phyloP scores from a whole-genome alignment of 192 early-diverging fungal genomes.

The Linnemannia zychae region DNA sequence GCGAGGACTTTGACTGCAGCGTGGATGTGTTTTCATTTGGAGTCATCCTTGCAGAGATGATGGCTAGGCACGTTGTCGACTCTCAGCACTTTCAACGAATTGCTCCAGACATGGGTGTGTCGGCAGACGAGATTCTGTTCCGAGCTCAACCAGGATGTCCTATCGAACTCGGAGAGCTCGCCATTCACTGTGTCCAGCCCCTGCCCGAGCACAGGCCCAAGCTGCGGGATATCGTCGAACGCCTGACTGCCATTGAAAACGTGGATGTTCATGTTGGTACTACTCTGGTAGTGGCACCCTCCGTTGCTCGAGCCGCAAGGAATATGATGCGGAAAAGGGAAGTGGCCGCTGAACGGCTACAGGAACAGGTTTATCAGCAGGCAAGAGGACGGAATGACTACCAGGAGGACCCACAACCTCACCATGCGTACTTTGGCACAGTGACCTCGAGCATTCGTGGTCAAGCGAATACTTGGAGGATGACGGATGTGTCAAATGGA shows the following conservation, averaged over 20 bases:
- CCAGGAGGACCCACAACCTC: neutral
- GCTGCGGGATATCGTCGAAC: slow-evolving; percentile 34
- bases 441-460: slow-evolving; percentile 22
- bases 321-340: slow-evolving; percentile 48
- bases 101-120: slow-evolving; percentile 39
- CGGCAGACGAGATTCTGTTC: slow-evolving; percentile 46
- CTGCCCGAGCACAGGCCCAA: slow-evolving; percentile 35
- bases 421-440: neutral
- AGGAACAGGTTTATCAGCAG: slow-evolving; percentile 4
- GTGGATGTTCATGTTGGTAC: slow-evolving; percentile 54
- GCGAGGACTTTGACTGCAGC: slow-evolving; percentile 55
- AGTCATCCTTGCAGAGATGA: slow-evolving; percentile 53
- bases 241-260: slow-evolving; percentile 43
- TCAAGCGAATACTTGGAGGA: slow-evolving; percentile 31
- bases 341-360: neutral
- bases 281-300: slow-evolving; percentile 42
- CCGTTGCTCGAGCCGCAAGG: slow-evolving; percentile 43
- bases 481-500: slow-evolving; percentile 27
- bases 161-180: slow-evolving; percentile 31
- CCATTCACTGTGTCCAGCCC: slow-evolving; percentile 45
- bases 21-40: slow-evolving; percentile 56
- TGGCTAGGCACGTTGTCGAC: slow-evolving; percentile 54
- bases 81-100: slow-evolving; percentile 38
- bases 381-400: neutral
- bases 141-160: slow-evolving; percentile 45